Conservation (phyloP, 495 filamentous ascomycete genomes). For the Podospora australis region DNA sequence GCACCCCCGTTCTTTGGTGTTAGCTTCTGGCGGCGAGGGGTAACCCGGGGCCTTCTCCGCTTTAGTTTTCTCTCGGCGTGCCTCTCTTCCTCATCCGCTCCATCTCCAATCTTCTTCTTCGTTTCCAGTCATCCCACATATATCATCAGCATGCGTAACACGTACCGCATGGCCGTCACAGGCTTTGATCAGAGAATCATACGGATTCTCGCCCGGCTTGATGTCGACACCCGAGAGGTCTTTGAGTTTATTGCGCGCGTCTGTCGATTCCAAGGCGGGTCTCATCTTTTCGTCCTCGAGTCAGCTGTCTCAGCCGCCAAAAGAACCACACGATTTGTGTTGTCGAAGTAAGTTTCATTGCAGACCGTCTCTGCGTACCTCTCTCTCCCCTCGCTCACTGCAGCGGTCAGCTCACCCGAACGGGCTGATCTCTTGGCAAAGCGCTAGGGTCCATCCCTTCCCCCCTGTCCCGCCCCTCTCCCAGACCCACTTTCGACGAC, state of each 20-base stretch:
- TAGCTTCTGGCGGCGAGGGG: not conserved
- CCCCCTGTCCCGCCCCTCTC: too few species aligned
- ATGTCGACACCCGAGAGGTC: conserved; percentile 49
- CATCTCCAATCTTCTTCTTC: not conserved
- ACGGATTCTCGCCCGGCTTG: conserved; percentile 58
- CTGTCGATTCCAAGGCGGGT: conserved; percentile 31
- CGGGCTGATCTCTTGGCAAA: too few species aligned
- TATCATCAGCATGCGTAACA: conserved; percentile 4
- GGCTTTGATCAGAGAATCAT: conserved; percentile 63
- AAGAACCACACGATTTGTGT: too few species aligned
- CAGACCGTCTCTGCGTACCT: too few species aligned
- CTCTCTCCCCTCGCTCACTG: too few species aligned
- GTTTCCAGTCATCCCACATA: not conserved
- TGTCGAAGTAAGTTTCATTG: too few species aligned
- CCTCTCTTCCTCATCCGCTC: not conserved
- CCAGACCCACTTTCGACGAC: too few species aligned
- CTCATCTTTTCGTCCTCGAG: conserved; percentile 25
- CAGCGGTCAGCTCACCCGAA: too few species aligned
- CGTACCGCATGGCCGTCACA: conserved; percentile 55
- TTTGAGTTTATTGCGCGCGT: conserved; percentile 47
- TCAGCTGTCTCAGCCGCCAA: too few species aligned
- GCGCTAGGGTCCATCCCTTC: too few species aligned
- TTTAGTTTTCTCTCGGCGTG: not conserved
- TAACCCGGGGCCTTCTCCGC: not conserved
- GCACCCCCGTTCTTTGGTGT: not conserved